Percentiles rank a stretch among this genome's conserved stretches.
phyloP scores from a whole-genome alignment of 371 early-diverging fungal species.

The Syncephalis fuscata region DNA sequence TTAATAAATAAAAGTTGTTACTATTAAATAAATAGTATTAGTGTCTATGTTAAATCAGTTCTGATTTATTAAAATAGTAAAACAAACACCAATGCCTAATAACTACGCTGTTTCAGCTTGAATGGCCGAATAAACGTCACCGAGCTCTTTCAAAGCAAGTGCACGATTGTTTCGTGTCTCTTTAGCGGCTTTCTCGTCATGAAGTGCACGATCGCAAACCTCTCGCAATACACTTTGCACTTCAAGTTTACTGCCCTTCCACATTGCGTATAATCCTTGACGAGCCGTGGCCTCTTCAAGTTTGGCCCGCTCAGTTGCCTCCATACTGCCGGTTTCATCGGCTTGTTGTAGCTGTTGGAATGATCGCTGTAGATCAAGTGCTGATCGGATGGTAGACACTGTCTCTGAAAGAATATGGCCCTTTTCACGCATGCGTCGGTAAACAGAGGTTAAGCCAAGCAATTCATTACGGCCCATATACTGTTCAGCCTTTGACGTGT shows the following conservation, averaged over 20 bases:
- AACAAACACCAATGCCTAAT: no score
- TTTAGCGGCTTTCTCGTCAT: constrained; percentile 36
- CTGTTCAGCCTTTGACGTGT: constrained; percentile 69
- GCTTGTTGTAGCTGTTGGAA: constrained; percentile 75
- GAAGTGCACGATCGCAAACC: constrained; percentile 70
- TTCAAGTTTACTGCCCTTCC: constrained; percentile 88
- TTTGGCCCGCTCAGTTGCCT: constrained; percentile 36
- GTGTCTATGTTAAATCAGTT: no score
- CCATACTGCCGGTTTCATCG: constrained; percentile 49
- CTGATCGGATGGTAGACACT: constrained; percentile 72
- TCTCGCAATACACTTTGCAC: constrained; percentile 83
- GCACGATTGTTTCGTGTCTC: constrained; percentile 36
- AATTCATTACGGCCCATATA: constrained; percentile 49
- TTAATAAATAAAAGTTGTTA: no score
- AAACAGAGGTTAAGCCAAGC: constrained; percentile 53
- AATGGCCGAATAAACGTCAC: constrained; percentile 40
- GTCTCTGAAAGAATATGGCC: constrained; percentile 79
- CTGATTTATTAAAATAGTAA: no score
- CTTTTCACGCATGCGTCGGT: constrained; percentile 48
- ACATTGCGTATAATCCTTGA: constrained; percentile 76
- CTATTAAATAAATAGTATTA: no score
- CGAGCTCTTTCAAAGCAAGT: constrained; percentile 51
- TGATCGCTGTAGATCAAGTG: constrained; percentile 75
- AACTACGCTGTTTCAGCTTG: constrained; percentile 28
- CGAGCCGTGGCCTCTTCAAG: constrained; percentile 54